Percentiles rank a stretch among this genome's conserved stretches.
Evolutionary conservation across 2,329 filamentous ascomycete species (phyloP).

Genomic region (Herpotrichia juniperi): DNA sequence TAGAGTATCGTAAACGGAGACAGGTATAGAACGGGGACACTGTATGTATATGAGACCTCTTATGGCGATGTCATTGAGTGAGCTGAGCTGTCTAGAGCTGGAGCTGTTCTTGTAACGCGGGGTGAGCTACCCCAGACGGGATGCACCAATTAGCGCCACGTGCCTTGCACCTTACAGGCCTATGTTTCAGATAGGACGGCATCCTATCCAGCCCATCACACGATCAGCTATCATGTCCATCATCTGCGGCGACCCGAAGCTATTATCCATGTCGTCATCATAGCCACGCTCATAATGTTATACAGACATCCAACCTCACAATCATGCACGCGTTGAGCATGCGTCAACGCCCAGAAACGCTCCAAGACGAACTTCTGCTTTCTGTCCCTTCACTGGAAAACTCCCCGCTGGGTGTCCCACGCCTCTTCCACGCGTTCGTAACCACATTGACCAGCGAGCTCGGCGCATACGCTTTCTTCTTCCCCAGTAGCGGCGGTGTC

Average conservation of each 20-base stretch:
- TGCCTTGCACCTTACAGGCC: constrained; percentile 30
- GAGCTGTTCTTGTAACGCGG: constrained; percentile 19
- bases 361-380: constrained; percentile 9
- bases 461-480: constrained; percentile 16
- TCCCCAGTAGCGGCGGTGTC: constrained; percentile 22
- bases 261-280: no score
- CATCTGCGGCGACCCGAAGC: no score
- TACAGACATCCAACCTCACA: no score
- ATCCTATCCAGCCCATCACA: not conserved
- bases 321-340: not conserved
- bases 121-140: constrained; percentile 9
- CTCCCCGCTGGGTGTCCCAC: constrained; percentile 17
- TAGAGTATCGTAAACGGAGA: not conserved
- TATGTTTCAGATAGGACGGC: not conserved
- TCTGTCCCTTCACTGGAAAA: not conserved
- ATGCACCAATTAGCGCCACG: constrained; percentile 26
- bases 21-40: constrained; percentile 2
- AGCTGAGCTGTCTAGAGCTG: constrained; percentile 5
- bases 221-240: not conserved
- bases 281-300: no score
- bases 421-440: constrained; percentile 30
- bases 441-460: constrained; percentile 28
- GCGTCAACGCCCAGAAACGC: constrained; percentile 10
- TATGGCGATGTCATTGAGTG: constrained; percentile 9
- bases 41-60: constrained; percentile 7